These are phyloP conservation scores for Paramecium sexaurelia DNA, from an alignment of 73 alveolate species.

Conservation along the genomic window DNA sequence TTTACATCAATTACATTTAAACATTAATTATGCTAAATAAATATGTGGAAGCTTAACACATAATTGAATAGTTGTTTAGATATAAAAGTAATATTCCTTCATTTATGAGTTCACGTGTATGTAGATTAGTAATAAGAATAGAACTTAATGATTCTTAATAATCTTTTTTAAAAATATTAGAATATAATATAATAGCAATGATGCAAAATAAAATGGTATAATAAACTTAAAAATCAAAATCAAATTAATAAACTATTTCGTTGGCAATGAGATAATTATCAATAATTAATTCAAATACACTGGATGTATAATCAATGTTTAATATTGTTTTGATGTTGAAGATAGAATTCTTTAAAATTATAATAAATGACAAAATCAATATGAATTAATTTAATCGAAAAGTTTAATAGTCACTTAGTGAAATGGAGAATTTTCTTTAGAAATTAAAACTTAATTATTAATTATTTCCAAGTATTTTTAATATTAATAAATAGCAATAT, in stretches of 20 bases:
- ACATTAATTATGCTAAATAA: not conserved
- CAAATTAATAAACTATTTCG: not conserved
- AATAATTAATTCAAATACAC: not conserved
- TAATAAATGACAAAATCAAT: not conserved
- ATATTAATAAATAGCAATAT: not conserved
- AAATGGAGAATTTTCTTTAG: not conserved
- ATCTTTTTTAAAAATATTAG: not conserved
- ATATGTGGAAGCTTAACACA: not conserved
- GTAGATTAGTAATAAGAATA: not conserved
- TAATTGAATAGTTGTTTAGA: not conserved
- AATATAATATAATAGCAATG: not conserved
- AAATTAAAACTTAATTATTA: not conserved
- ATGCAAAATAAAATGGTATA: not conserved
- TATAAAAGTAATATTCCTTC: not conserved
- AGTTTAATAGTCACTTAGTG: not conserved
- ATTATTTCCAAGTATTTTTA: not conserved
- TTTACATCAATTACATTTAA: not conserved
- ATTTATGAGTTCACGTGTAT: not conserved
- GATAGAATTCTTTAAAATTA: not conserved
- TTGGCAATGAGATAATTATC: not conserved
- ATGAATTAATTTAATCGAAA: not conserved
- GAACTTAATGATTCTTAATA: not conserved
- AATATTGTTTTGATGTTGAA: not conserved
- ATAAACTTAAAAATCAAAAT: not conserved
- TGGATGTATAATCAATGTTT: not conserved